A percentile compares a stretch with the other conserved stretches of the same genome.
Evolutionary conservation across 331 rosid species (phyloP).

Genomic region (Ulmus americana): DNA sequence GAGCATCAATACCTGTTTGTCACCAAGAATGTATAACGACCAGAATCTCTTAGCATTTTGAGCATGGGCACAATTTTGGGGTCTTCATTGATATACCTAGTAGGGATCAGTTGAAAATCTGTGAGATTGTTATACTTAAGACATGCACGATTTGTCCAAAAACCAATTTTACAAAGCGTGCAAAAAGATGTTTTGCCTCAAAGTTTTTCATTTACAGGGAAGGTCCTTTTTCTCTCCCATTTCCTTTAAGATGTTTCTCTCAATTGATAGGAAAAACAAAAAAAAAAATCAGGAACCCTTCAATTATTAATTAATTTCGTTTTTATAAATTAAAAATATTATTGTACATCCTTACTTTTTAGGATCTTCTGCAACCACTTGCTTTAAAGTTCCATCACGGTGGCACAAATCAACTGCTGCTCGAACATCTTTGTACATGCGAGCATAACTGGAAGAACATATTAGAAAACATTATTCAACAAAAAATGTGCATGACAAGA

Average conservation of each 20-base stretch:
- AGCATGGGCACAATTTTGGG: slow-evolving; percentile 74
- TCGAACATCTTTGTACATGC: slow-evolving; percentile 92
- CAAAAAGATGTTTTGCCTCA: too few species aligned
- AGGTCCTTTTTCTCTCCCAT: not conserved
- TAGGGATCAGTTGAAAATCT: slow-evolving; percentile 19
- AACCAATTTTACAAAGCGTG: not conserved
- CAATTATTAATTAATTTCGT: not conserved
- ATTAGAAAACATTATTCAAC: slow-evolving; percentile 5
- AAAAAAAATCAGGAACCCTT: not conserved
- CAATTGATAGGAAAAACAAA: not conserved
- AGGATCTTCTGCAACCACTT: slow-evolving; percentile 91
- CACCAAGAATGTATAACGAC: slow-evolving; percentile 89
- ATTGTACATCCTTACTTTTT: slow-evolving; percentile 45
- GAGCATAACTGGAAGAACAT: slow-evolving; percentile 56
- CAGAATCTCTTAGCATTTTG: slow-evolving; percentile 85
- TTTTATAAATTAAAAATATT: not conserved
- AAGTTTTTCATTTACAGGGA: not conserved
- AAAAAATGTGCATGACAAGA: not conserved
- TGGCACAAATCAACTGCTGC: slow-evolving; percentile 99
- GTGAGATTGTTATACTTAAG: slow-evolving; percentile 3
- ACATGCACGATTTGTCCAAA: not conserved
- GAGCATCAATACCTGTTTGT: slow-evolving; percentile 66
- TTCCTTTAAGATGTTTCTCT: not conserved
- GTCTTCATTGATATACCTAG: slow-evolving; percentile 82
- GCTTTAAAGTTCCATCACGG: slow-evolving; percentile 98